Percentiles rank a stretch among this genome's conserved stretches.
These are phyloP conservation scores for Lenwebbia sp. DNA, from an alignment of 345 rosid genomes.

Conservation along the genomic window DNA sequence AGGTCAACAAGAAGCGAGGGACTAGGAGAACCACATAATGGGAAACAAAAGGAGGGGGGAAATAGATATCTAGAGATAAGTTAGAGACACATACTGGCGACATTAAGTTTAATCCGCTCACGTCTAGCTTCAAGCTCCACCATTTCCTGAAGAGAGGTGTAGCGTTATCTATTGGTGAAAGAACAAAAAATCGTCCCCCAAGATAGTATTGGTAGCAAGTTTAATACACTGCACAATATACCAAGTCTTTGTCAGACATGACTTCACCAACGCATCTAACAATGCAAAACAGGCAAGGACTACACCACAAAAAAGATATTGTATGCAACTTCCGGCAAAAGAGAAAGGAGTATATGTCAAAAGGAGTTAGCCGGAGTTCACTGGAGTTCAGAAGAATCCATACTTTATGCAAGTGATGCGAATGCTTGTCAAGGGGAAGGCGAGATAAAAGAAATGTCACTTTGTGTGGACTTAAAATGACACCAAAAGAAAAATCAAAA, in stretches of 20 bases:
- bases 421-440: neutral
- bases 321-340: neutral
- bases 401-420: neutral
- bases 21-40: neutral
- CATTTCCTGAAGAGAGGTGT: constrained; percentile 48
- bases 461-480: neutral
- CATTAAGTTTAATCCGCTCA: constrained; percentile 72
- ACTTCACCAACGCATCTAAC: neutral
- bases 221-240: neutral
- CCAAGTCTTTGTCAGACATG: neutral
- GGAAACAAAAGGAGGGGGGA: neutral
- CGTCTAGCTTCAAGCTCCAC: constrained; percentile 75
- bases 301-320: neutral
- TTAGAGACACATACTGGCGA: constrained; percentile 50
- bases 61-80: neutral
- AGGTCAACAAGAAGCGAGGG: neutral
- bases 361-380: neutral
- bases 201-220: neutral
- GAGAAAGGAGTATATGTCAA: neutral
- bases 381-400: neutral
- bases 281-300: neutral
- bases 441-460: neutral
- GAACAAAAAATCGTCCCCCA: neutral
- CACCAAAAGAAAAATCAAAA: neutral
- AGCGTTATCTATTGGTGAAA: neutral